These are phyloP conservation scores for Diutina mesorugosa DNA, from an alignment of 1,139 yeast genomes.

Conservation along the genomic window DNA sequence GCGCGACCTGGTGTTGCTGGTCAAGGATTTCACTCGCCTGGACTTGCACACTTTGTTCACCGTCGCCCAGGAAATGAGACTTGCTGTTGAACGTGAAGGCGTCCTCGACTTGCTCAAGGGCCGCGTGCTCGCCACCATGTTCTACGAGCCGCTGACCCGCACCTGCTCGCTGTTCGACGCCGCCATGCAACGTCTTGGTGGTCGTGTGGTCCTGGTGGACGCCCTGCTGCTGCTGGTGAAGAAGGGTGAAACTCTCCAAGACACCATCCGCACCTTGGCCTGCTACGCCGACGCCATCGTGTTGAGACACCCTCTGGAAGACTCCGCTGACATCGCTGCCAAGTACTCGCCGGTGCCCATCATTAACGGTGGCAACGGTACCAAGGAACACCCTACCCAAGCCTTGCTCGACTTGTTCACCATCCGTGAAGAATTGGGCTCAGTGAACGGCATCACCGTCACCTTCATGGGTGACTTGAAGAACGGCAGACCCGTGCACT, in stretches of 20 bases:
- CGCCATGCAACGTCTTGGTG: constrained; percentile 99
- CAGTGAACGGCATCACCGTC: constrained; percentile 94
- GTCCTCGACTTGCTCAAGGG: constrained; percentile 84
- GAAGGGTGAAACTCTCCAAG: constrained; percentile 97
- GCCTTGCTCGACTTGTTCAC: constrained; percentile 96
- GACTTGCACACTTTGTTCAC: constrained; percentile 89
- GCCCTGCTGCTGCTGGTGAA: constrained; percentile 83
- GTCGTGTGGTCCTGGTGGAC: constrained; percentile 83
- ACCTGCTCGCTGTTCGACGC: constrained; percentile 95
- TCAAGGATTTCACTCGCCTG: constrained; percentile 71
- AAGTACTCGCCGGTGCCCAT: constrained; percentile 95
- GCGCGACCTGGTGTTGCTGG: constrained; percentile 79
- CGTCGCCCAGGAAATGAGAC: constrained; percentile 95
- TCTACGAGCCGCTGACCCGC: constrained; percentile 97
- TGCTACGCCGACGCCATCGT: constrained; percentile 96
- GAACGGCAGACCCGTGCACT: constrained; percentile 97
- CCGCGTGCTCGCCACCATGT: constrained; percentile 85
- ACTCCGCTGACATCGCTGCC: constrained; percentile 87
- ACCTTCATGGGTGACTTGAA: constrained; percentile 99
- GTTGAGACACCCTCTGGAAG: constrained; percentile 89
- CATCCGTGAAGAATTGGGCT: constrained; percentile 96
- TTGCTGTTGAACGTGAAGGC: constrained; percentile 94
- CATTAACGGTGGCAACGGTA: constrained; percentile 95
- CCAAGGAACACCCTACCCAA: constrained; percentile 97
- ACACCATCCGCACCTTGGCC: constrained; percentile 87